Percentiles rank a stretch among this genome's conserved stretches.
Evolutionary conservation across 495 filamentous ascomycete species (phyloP).

Genomic region (Tuber umbilicatum): DNA sequence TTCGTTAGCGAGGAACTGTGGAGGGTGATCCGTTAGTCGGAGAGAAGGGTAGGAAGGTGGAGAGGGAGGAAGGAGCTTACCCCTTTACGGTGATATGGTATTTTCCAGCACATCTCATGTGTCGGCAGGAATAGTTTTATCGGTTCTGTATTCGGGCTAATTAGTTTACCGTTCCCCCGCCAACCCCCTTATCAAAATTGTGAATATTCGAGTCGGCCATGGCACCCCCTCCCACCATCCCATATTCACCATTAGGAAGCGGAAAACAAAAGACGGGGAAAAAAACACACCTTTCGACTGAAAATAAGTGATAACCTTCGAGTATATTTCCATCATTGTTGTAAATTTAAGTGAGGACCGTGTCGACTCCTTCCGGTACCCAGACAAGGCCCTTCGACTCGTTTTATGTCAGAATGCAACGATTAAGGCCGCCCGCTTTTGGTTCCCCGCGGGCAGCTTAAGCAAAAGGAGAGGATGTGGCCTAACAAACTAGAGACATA

Average conservation of each 20-base stretch:
- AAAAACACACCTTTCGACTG: background rate
- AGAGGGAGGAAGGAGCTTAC: background rate
- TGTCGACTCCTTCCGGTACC: background rate
- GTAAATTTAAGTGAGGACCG: background rate
- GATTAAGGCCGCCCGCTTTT: background rate
- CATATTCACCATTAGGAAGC: background rate
- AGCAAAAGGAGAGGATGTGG: background rate
- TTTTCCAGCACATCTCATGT: background rate
- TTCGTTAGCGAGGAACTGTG: background rate
- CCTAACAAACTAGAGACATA: background rate
- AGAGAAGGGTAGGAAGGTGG: background rate
- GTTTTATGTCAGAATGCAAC: background rate
- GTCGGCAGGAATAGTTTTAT: background rate
- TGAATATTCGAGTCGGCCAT: background rate
- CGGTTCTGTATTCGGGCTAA: background rate
- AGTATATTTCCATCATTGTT: background rate
- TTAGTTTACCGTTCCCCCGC: background rate
- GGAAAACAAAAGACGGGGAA: background rate
- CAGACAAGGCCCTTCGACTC: background rate
- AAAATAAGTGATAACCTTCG: background rate
- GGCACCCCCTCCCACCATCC: background rate
- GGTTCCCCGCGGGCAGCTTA: background rate
- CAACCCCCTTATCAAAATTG: background rate
- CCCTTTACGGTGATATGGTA: background rate
- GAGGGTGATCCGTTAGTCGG: background rate